A percentile compares a stretch with the other conserved stretches of the same genome.
These are phyloP conservation scores for Xanthoconium purpureum DNA, from an alignment of 768 basidiomycete species.

Conservation along the genomic window DNA sequence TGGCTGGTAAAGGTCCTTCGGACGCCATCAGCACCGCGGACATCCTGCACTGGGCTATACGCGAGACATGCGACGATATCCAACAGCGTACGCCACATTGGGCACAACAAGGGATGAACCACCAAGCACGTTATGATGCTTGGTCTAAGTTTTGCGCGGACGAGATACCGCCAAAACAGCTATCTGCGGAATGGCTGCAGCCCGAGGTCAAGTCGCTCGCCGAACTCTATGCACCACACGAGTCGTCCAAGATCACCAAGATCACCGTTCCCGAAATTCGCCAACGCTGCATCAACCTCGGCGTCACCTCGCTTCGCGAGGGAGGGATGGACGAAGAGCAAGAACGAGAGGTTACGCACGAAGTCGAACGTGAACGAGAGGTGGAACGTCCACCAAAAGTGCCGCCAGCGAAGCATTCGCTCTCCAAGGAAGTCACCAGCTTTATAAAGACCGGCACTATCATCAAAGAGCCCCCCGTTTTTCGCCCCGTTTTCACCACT, in stretches of 20 bases:
- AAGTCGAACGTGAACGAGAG: slow-evolving; percentile 42
- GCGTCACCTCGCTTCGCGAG: not conserved
- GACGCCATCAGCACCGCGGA: slow-evolving; percentile 24
- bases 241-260: not conserved
- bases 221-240: slow-evolving; percentile 10
- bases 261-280: not conserved
- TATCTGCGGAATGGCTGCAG: slow-evolving; percentile 37
- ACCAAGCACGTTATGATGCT: slow-evolving; percentile 25
- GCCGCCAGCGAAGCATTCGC: slow-evolving; percentile 18
- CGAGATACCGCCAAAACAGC: slow-evolving; percentile 4
- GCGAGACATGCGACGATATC: slow-evolving; percentile 43
- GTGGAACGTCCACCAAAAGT: slow-evolving; percentile 35
- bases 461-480: slow-evolving; percentile 9
- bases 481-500: slow-evolving; percentile 18
- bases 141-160: slow-evolving; percentile 20
- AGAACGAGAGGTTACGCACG: slow-evolving; percentile 46
- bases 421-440: slow-evolving; percentile 16
- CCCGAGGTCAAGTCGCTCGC: slow-evolving; percentile 39
- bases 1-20: slow-evolving; percentile 10
- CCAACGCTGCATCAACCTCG: slow-evolving; percentile 7
- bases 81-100: slow-evolving; percentile 40
- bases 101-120: slow-evolving; percentile 43
- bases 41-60: slow-evolving; percentile 45
- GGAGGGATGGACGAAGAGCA: slow-evolving; percentile 29
- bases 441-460: slow-evolving; percentile 34